phyloP scores from a whole-genome alignment of 1,139 yeast species.

The Debaryomyces fabryi region DNA sequence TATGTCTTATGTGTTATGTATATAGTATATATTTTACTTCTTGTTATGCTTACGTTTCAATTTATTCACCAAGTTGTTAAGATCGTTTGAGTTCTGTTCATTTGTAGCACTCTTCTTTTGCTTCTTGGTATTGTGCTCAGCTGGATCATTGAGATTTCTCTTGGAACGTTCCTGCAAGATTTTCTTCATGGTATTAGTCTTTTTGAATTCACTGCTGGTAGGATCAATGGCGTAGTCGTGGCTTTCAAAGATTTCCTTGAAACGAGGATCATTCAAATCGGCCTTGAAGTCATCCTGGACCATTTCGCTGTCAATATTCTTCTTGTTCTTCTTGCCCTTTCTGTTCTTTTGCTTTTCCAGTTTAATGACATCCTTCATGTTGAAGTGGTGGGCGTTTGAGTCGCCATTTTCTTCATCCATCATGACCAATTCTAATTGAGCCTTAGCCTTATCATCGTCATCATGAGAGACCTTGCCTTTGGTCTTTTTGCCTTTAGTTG shows the following conservation, averaged over 20 bases:
- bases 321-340: slow-evolving; percentile 40
- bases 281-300: slow-evolving; percentile 68
- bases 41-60: slow-evolving; percentile 18
- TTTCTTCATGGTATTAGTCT: slow-evolving; percentile 84
- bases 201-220: slow-evolving; percentile 82
- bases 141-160: slow-evolving; percentile 35
- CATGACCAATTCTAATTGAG: slow-evolving; percentile 77
- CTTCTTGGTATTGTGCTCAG: slow-evolving; percentile 18
- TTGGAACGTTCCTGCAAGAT: slow-evolving; percentile 74
- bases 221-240: slow-evolving; percentile 94
- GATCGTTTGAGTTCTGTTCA: slow-evolving; percentile 12
- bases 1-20: background rate
- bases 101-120: slow-evolving; percentile 14
- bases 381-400: slow-evolving; percentile 63
- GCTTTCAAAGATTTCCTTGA: slow-evolving; percentile 81
- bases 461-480: slow-evolving; percentile 23
- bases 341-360: slow-evolving; percentile 69
- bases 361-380: slow-evolving; percentile 75
- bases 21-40: slow-evolving; percentile 2
- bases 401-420: slow-evolving; percentile 68
- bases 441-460: slow-evolving; percentile 53
- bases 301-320: slow-evolving; percentile 43
- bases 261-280: slow-evolving; percentile 80
- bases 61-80: slow-evolving; percentile 29
- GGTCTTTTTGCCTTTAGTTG: slow-evolving; percentile 22